These are phyloP conservation scores for Barnettozyma wickerhamii DNA, from an alignment of 805 yeast species.

Conservation along the genomic window DNA sequence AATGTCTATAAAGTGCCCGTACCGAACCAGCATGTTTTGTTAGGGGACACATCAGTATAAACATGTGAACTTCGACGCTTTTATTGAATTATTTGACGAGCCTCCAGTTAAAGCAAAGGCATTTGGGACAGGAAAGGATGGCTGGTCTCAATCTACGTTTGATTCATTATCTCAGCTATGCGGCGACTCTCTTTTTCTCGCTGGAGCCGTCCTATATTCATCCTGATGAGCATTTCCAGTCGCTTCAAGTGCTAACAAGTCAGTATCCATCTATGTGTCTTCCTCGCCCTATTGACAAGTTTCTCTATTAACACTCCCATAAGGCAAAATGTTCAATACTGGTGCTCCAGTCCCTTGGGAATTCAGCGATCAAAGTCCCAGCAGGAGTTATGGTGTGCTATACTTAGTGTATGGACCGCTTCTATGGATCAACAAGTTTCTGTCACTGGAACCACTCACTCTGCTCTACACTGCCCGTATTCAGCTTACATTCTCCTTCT, in stretches of 20 bases:
- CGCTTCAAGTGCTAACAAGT: constrained; percentile 66
- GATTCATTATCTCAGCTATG: constrained; percentile 21
- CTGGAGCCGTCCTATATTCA: constrained; percentile 82
- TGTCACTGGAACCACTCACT: constrained; percentile 41
- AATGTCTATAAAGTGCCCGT: neutral
- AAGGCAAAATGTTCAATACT: constrained; percentile 1
- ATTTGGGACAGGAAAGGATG: no score
- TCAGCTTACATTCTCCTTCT: constrained; percentile 35
- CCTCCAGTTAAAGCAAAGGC: no score
- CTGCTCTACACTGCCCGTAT: constrained; percentile 53
- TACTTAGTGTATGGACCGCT: constrained; percentile 69
- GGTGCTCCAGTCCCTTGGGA: constrained; percentile 69
- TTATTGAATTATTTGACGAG: no score
- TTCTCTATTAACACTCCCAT: neutral
- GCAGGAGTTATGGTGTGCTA: constrained; percentile 69
- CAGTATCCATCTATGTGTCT: no score
- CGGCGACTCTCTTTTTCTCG: constrained; percentile 45
- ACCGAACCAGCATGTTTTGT: neutral
- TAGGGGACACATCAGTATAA: neutral
- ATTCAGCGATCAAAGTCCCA: constrained; percentile 48
- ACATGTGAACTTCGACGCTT: neutral
- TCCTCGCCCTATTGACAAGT: no score
- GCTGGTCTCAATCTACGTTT: constrained; percentile 13
- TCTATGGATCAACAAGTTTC: constrained; percentile 32
- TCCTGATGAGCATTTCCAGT: constrained; percentile 97